phyloP scores from a whole-genome alignment of 2,329 filamentous ascomycete genomes.

The Fusarium domesticum region DNA sequence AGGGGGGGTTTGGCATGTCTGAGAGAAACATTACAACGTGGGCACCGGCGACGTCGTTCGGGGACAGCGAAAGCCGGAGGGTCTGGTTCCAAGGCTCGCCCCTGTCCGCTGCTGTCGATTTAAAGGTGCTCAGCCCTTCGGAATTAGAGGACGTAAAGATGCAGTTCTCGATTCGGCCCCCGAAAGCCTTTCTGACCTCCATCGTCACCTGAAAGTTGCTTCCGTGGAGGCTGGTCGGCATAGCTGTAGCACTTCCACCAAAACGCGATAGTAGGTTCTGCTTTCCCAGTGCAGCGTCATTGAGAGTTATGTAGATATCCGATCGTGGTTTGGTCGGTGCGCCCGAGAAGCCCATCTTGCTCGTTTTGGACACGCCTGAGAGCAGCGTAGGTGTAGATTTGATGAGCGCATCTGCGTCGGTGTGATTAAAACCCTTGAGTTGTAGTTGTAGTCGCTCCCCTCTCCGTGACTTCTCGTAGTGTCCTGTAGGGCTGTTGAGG shows the following conservation, averaged over 20 bases:
- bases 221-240: slow-evolving; percentile 60
- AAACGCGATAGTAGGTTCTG: slow-evolving; percentile 68
- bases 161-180: slow-evolving; percentile 81
- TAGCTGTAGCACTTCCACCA: slow-evolving; percentile 70
- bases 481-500: slow-evolving; percentile 68
- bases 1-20: slow-evolving; percentile 81
- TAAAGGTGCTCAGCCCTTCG: slow-evolving; percentile 77
- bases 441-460: slow-evolving; percentile 78
- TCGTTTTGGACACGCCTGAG: slow-evolving; percentile 75
- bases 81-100: slow-evolving; percentile 87
- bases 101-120: slow-evolving; percentile 74
- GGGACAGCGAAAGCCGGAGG: slow-evolving; percentile 73
- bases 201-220: slow-evolving; percentile 82
- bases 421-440: slow-evolving; percentile 71
- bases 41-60: slow-evolving; percentile 74
- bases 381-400: slow-evolving; percentile 84
- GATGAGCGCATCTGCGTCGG: slow-evolving; percentile 77
- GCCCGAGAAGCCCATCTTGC: slow-evolving; percentile 89
- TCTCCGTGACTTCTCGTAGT: slow-evolving; percentile 68
- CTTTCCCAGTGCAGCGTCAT: slow-evolving; percentile 72
- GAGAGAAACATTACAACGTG: slow-evolving; percentile 89
- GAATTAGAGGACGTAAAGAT: slow-evolving; percentile 85
- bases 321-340: slow-evolving; percentile 84
- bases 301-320: slow-evolving; percentile 90
- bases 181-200: slow-evolving; percentile 76